Evolutionary conservation across 768 basidiomycete species (phyloP).

Genomic region (Pulveroboletus sp.): DNA sequence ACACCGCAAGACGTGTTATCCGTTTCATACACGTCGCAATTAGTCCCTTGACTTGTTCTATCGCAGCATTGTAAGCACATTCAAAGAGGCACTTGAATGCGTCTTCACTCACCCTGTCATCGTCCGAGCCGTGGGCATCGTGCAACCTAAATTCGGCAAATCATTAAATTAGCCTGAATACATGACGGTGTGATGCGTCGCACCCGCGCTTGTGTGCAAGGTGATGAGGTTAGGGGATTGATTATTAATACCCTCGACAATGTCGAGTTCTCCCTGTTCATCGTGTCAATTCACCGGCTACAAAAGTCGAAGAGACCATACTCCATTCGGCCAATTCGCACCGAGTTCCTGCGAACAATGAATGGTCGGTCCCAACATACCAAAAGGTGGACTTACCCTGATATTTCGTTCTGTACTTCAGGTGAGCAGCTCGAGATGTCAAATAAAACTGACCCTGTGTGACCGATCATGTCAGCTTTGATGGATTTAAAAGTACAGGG

Average conservation of each 20-base stretch:
- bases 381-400: conserved; percentile 24
- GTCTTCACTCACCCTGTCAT: conserved; percentile 30
- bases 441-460: conserved; percentile 17
- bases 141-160: conserved; percentile 23
- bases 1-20: conserved; percentile 34
- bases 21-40: conserved; percentile 31
- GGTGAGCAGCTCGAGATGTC: not conserved
- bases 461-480: not conserved
- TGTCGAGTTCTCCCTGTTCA: conserved; percentile 31
- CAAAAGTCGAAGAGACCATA: not conserved
- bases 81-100: not conserved
- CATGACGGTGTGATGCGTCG: not conserved
- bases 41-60: conserved; percentile 22
- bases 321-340: conserved; percentile 25
- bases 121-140: conserved; percentile 28
- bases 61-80: not conserved
- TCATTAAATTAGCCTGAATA: not conserved
- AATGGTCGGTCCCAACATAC: not conserved
- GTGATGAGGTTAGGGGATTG: conserved; percentile 23
- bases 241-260: conserved; percentile 35
- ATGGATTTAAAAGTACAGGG: not conserved
- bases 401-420: not conserved
- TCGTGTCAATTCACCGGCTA: not conserved
- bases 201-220: conserved; percentile 28
- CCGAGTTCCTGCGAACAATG: conserved; percentile 24